Conservation (phyloP, 2,329 filamentous ascomycete species). For the Ilyonectria sp. region DNA sequence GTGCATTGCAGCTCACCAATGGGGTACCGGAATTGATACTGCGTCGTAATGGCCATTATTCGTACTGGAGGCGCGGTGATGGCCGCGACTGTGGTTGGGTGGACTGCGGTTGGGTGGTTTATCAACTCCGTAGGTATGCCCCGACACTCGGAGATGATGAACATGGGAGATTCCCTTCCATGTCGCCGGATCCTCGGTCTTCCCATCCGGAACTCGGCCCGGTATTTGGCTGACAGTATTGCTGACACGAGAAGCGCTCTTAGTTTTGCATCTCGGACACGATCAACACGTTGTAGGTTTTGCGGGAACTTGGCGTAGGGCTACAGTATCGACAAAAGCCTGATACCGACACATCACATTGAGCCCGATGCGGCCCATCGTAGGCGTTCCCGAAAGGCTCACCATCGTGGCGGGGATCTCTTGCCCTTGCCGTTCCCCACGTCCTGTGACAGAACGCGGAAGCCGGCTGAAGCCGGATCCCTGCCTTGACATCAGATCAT, state of each 20-base stretch:
- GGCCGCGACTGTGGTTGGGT: too few species aligned
- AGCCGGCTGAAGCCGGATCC: constrained; percentile 42
- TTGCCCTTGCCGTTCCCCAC: constrained; percentile 32
- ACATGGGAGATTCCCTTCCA: not conserved
- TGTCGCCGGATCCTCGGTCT: constrained; percentile 26
- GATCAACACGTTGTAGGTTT: not conserved
- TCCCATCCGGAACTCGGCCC: constrained; percentile 28
- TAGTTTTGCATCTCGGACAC: not conserved
- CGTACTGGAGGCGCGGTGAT: too few species aligned
- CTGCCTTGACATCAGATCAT: constrained; percentile 42
- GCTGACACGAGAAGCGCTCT: not conserved
- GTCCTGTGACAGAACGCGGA: constrained; percentile 36
- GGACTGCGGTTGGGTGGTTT: too few species aligned
- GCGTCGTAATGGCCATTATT: too few species aligned
- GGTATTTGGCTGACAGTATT: not conserved
- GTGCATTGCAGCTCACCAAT: too few species aligned
- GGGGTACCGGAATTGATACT: too few species aligned
- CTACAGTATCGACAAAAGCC: not conserved
- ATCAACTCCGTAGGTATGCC: too few species aligned
- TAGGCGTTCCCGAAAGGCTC: constrained; percentile 27
- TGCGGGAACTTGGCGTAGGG: not conserved
- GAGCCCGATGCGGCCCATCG: constrained; percentile 2
- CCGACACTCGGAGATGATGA: too few species aligned
- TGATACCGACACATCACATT: constrained; percentile 9
- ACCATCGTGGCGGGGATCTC: constrained; percentile 29